phyloP scores from a whole-genome alignment of 2,329 filamentous ascomycete genomes.

The Colletotrichum spinosum region DNA sequence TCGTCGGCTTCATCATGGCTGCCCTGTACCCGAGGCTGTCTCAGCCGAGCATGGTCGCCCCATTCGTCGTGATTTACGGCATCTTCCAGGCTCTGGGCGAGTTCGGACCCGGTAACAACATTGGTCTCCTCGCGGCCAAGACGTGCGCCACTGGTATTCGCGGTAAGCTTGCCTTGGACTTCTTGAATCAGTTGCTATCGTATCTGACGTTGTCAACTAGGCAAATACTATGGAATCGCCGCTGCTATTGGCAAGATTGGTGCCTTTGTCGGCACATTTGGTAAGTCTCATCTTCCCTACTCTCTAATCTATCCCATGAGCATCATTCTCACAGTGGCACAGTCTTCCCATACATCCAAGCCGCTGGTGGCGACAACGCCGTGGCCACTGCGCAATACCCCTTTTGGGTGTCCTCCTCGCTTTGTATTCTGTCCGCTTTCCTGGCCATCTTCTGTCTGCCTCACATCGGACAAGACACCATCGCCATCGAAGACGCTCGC shows the following conservation, averaged over 20 bases:
- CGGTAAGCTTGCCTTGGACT: slow-evolving; percentile 53
- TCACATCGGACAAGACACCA: slow-evolving; percentile 86
- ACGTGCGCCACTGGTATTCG: slow-evolving; percentile 90
- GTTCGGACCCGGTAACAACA: slow-evolving; percentile 90
- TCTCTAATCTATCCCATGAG: too few species aligned
- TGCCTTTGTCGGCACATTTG: slow-evolving; percentile 86
- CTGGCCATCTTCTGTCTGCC: slow-evolving; percentile 74
- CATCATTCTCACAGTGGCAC: background rate
- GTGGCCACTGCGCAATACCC: slow-evolving; percentile 81
- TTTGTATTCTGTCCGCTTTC: slow-evolving; percentile 80
- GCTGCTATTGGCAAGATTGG: slow-evolving; percentile 81
- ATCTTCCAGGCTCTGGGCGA: slow-evolving; percentile 84
- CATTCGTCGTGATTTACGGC: slow-evolving; percentile 83
- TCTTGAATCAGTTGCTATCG: too few species aligned
- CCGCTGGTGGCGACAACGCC: slow-evolving; percentile 64
- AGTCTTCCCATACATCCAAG: slow-evolving; percentile 80
- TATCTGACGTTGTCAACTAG: background rate
- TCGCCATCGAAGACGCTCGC: slow-evolving; percentile 78
- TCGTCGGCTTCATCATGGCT: slow-evolving; percentile 91
- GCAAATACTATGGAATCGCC: slow-evolving; percentile 75
- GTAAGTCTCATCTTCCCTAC: background rate
- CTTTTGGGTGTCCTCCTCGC: slow-evolving; percentile 84
- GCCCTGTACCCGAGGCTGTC: slow-evolving; percentile 80
- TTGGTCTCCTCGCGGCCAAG: slow-evolving; percentile 87
- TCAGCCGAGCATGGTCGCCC: slow-evolving; percentile 74